Evolutionary conservation across 169 alveolate species (phyloP), one percentile per base, ranked within the genome.

Genomic region (Theileria parva): DNA sequence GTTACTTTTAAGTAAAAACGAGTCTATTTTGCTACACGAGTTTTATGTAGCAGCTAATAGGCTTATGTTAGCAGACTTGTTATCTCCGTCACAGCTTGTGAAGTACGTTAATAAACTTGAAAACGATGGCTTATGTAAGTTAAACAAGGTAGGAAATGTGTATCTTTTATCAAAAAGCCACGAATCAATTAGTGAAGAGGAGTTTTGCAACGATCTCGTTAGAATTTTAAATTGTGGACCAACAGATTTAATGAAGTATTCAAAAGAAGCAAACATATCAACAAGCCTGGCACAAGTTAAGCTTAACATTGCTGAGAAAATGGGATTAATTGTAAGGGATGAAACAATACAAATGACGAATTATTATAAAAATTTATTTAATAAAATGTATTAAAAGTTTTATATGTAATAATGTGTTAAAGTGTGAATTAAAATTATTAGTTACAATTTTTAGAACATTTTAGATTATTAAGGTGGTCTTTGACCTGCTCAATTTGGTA

Each of bases 31-130:
- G 65, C 67, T 84, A 30, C 74, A 64, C 32, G 86, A 84, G 25
- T 81, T 84, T 28, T 84, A 60, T 51, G 77, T 86, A 28, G 74
- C 70, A 51, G 86, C 77, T 8, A 84, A 84, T 64, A 75, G 83
- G 5, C 32, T 75, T 66, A 15, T 55, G 59, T 44, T 84, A 17
- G 27, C 81, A 32, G 23, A 67, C n/a, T 37, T 77, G 27, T 34
- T 69, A n/a, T 69, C 81, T 9, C 84, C 90, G 15, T 32, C 34
- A 7, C 79, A 84, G 34, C 34, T 84, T 37, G 53, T 65, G 13
- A 70, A 39, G 51, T 39, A 61, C 8, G 90, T 77, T 15, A 61
- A 68, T 17, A 8, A 28, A 55, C 61, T 84, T 0, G 77, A 61
- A 70, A 78, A 53, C 21, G 21, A 28, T 28, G 75, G 78, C 9